phyloP scores from a whole-genome alignment of 345 rosid genomes.

The Garcia nutans region DNA sequence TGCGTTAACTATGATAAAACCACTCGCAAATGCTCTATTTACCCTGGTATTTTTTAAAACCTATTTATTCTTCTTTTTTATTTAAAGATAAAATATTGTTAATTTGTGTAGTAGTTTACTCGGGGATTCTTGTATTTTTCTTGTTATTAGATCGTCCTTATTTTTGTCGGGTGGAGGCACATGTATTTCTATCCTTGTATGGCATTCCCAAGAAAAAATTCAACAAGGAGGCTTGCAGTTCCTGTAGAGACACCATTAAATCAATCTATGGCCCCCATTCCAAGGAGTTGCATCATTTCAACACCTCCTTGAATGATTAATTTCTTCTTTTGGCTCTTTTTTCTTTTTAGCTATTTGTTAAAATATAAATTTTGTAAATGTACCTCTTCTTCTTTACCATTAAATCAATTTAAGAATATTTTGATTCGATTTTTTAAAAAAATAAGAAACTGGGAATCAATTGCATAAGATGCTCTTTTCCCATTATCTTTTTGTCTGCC shows the following conservation, averaged over 20 bases:
- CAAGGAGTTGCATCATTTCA: slow-evolving; percentile 56
- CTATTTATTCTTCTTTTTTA: too few relatives aligned
- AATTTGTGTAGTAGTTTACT: not conserved
- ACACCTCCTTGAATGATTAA: slow-evolving; percentile 33
- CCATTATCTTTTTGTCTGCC: not conserved
- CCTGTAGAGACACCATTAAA: slow-evolving; percentile 65
- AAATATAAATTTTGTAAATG: too few relatives aligned
- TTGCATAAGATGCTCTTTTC: slow-evolving; percentile 18
- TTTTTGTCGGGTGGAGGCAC: slow-evolving; percentile 76
- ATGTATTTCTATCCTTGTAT: slow-evolving; percentile 50
- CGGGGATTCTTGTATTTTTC: not conserved
- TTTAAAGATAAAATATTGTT: too few relatives aligned
- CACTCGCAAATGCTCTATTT: slow-evolving; percentile 87
- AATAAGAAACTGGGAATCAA: not conserved
- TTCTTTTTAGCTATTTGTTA: not conserved
- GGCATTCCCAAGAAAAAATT: slow-evolving; percentile 62
- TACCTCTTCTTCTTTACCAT: too few relatives aligned
- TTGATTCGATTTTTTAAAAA: too few relatives aligned
- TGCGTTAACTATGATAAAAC: slow-evolving; percentile 66
- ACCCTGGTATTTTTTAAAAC: slow-evolving; percentile 39
- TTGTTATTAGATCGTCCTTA: slow-evolving; percentile 64
- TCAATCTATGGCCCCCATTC: slow-evolving; percentile 62
- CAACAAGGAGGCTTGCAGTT: slow-evolving; percentile 75
- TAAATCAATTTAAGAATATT: too few relatives aligned
- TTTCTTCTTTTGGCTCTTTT: not conserved